These are phyloP conservation scores for Neotropicomus parvogracilis DNA, from an alignment of 1,284 basidiomycete genomes.

Conservation along the genomic window DNA sequence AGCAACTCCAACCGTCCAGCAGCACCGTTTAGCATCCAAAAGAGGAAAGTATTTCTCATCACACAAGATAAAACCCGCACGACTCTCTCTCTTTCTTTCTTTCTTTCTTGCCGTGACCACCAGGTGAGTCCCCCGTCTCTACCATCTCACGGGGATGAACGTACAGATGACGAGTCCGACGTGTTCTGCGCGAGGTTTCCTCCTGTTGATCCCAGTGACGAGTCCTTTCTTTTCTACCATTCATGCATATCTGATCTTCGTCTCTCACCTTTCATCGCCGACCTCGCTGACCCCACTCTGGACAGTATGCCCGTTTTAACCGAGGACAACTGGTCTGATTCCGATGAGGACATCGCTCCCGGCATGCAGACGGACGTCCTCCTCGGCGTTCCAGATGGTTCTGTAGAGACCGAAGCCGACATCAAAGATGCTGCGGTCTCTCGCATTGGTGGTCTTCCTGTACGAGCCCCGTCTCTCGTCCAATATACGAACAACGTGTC, in stretches of 20 bases:
- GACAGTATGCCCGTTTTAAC: conserved; percentile 35
- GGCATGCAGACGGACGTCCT: conserved; percentile 69
- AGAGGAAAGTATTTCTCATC: conserved; percentile 24
- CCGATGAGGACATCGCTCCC: conserved; percentile 55
- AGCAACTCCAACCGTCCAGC: not conserved
- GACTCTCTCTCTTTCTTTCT: too few relatives aligned
- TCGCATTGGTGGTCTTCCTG: conserved; percentile 81
- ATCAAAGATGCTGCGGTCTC: conserved; percentile 72
- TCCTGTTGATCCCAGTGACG: conserved; percentile 56
- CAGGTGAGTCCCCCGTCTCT: too few relatives aligned
- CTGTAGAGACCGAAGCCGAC: conserved; percentile 52
- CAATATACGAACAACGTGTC: conserved; percentile 32
- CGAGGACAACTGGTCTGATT: conserved; percentile 73
- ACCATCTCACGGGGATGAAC: too few relatives aligned
- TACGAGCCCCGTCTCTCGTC: conserved; percentile 55
- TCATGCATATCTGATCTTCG: conserved; percentile 80
- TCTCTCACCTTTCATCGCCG: conserved; percentile 14
- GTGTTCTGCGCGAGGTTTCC: conserved; percentile 55
- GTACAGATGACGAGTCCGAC: conserved; percentile 89
- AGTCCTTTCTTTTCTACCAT: conserved; percentile 67
- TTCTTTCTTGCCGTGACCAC: conserved; percentile 9
- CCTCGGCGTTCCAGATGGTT: conserved; percentile 73
- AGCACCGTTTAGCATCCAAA: conserved; percentile 10
- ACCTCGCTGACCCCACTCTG: conserved; percentile 19
- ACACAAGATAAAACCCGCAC: too few relatives aligned